These are phyloP conservation scores for Cladosporium sp. DNA, from an alignment of 2,329 filamentous ascomycete genomes.

Conservation along the genomic window DNA sequence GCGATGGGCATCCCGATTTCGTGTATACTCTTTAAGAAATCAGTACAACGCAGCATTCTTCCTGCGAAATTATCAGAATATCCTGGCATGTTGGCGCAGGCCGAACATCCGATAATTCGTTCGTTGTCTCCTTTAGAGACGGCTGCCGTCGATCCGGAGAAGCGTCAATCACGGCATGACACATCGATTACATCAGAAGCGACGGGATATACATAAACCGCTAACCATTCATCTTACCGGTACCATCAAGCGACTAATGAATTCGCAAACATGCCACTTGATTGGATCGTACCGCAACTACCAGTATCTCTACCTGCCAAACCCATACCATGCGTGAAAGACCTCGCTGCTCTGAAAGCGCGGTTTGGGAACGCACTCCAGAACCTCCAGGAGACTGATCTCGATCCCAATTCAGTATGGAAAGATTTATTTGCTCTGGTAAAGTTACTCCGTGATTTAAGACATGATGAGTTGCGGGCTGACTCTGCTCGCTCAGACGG, in stretches of 20 bases:
- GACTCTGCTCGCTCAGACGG: background rate
- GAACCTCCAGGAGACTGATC: background rate
- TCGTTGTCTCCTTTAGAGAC: too few species aligned
- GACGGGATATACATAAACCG: too few species aligned
- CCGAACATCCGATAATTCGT: too few species aligned
- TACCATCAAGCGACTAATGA: too few species aligned
- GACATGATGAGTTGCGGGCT: background rate
- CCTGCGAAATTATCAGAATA: too few species aligned
- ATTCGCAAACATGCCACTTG: background rate
- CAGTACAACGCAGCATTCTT: too few species aligned
- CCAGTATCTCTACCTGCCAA: background rate
- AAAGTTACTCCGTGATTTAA: background rate
- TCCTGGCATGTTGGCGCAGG: too few species aligned
- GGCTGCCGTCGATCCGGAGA: too few species aligned
- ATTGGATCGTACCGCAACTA: background rate
- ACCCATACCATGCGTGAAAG: background rate
- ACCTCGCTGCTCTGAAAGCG: background rate
- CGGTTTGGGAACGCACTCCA: background rate
- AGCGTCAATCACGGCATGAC: too few species aligned
- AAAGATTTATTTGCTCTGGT: background rate
- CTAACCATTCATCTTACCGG: too few species aligned
- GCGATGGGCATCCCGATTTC: constrained; percentile 53
- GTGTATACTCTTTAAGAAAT: constrained; percentile 25
- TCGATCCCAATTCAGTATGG: background rate
- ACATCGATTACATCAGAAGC: too few species aligned